A percentile compares a stretch with the other conserved stretches of the same genome.
These are phyloP conservation scores for Populus simonii DNA, from an alignment of 345 rosid genomes.

Conservation along the genomic window DNA sequence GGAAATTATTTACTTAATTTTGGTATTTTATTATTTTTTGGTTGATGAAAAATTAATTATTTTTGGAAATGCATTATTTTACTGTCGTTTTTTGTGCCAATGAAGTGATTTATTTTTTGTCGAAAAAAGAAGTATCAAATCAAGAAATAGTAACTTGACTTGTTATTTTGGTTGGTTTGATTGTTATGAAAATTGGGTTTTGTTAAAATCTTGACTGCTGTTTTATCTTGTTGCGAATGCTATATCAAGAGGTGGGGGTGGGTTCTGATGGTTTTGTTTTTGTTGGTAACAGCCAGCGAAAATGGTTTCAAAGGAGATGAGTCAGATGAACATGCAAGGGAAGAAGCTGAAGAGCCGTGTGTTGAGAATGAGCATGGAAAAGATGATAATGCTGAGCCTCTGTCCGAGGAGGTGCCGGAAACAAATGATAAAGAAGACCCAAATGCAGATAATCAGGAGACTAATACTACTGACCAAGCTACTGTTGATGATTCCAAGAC, in stretches of 20 bases:
- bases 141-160: background rate
- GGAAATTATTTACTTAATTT: background rate
- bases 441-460: constrained; percentile 16
- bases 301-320: constrained; percentile 42
- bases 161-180: background rate
- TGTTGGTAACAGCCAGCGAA: constrained; percentile 29
- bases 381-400: constrained; percentile 17
- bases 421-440: constrained; percentile 14
- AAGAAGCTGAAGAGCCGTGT: constrained; percentile 13
- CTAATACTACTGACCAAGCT: constrained; percentile 20
- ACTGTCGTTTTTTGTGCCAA: background rate
- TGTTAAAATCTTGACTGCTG: background rate
- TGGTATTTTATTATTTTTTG: background rate
- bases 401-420: constrained; percentile 18
- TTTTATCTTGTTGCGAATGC: background rate
- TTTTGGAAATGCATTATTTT: background rate
- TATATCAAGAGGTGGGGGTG: background rate
- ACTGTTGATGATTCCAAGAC: constrained; percentile 26
- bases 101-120: background rate
- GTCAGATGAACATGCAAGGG: constrained; percentile 21
- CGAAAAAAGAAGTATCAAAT: background rate
- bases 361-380: constrained; percentile 28
- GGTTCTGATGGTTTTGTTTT: background rate
- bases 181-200: background rate
- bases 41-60: no score